Percentiles rank a stretch among this genome's conserved stretches.
Evolutionary conservation across 805 yeast genomes (phyloP).

Genomic region (Lipomyces oligophaga): DNA sequence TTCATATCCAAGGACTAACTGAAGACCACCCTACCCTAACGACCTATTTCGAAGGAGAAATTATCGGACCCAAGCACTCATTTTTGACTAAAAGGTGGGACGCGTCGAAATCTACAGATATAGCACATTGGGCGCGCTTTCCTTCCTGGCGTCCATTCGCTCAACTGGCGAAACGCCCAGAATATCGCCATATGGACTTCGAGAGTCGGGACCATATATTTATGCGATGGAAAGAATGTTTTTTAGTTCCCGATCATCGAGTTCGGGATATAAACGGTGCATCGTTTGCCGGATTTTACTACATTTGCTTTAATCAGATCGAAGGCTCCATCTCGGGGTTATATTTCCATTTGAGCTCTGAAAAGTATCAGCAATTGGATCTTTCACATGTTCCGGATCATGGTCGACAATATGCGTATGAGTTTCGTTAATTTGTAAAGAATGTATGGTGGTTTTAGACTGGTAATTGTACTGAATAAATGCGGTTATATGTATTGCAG

Average conservation of each 20-base stretch:
- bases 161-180: constrained; percentile 32
- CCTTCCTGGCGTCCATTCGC: constrained; percentile 43
- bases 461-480: background rate
- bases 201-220: constrained; percentile 51
- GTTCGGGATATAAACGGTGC: constrained; percentile 65
- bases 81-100: constrained; percentile 66
- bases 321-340: constrained; percentile 76
- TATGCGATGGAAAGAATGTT: constrained; percentile 95
- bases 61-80: constrained; percentile 56
- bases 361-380: constrained; percentile 73
- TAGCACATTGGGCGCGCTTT: constrained; percentile 65
- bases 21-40: constrained; percentile 58
- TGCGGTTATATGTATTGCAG: background rate
- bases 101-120: constrained; percentile 54
- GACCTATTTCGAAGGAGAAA: constrained; percentile 72
- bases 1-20: constrained; percentile 60
- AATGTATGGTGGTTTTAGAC: background rate
- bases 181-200: constrained; percentile 35
- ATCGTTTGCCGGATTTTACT: constrained; percentile 89
- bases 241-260: constrained; percentile 73
- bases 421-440: constrained; percentile 13
- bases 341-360: constrained; percentile 77
- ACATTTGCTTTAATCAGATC: constrained; percentile 72
- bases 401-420: constrained; percentile 25
- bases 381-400: constrained; percentile 37